Evolutionary conservation across 805 yeast species (phyloP), one percentile per base, ranked within the genome.

Genomic region (Candida michaelii): DNA sequence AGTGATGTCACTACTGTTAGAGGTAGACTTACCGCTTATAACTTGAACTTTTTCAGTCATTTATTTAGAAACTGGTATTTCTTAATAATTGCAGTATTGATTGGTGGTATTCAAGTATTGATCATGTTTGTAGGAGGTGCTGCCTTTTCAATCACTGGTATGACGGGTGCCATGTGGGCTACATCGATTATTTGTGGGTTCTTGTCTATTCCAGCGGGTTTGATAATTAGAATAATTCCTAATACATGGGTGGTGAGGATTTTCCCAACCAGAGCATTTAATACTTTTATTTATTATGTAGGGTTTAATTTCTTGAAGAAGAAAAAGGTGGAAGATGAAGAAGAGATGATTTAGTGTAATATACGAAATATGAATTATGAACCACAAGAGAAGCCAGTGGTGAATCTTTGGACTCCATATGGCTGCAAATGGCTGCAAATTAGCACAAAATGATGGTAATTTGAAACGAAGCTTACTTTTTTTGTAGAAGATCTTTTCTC

Each of bases 81-180:
- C 65, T 65, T 89, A 35, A 69, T 62, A 5, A 90, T 93, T 53
- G 80, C 85, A 16, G 54, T 62, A 2, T 71, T 93, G 36, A 89
- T 93, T 62, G 93, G 83, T 23, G 90, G 85, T 4, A 79, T 82
- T 65, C 99, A 93, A 68, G 71, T 89, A 3, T 63, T 91, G 41
- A 91, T 93, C 54, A 93, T 93, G 98, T 86, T 82, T 65, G 91
- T 88, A 49, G 99, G 99, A 42, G 99, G 99, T 43, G 86, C 91
- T 31, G 97, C 99, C 0, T 93, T 93, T 65, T 80, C 90, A 6
- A 75, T 90, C 50, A 79, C 79, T 2, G 75, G 83, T 48, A 95
- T 86, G 64, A 84, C 95, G 0, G 85, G 85, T 6, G 80, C 80
- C 1, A 81, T 83, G 85, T 95, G 99, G 99, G 93, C 78, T 1